phyloP scores from a whole-genome alignment of 306 rosid genomes.

The Casuarina glauca region DNA sequence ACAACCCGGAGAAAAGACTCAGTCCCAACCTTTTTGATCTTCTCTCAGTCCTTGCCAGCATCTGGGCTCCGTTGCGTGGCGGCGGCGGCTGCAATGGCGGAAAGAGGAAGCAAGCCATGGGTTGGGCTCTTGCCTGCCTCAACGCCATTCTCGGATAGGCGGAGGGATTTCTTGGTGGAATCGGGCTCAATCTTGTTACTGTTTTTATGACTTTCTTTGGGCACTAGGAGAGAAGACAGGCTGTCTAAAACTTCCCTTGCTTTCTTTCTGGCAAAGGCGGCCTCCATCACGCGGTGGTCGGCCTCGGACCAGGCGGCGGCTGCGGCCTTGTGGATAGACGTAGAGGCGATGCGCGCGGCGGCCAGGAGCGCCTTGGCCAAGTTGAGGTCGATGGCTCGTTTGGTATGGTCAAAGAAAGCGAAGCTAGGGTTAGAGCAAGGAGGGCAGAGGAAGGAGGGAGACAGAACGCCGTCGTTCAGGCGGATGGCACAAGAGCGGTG shows the following conservation, averaged over 20 bases:
- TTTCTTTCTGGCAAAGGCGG: constrained; percentile 52
- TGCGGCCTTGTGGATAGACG: constrained; percentile 47
- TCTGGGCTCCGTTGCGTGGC: background rate
- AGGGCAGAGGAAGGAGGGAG: constrained; percentile 49
- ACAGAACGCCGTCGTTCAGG: constrained; percentile 5
- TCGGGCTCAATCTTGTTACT: background rate
- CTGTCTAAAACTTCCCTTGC: constrained; percentile 59
- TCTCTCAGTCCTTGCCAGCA: background rate
- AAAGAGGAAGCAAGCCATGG: constrained; percentile 9
- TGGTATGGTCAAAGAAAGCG: constrained; percentile 34
- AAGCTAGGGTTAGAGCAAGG: constrained; percentile 50
- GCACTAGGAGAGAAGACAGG: constrained; percentile 33
- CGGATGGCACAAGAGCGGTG: constrained; percentile 49
- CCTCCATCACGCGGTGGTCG: constrained; percentile 49
- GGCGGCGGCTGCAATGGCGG: background rate
- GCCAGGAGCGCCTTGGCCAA: constrained; percentile 47
- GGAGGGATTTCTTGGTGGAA: background rate
- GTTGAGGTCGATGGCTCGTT: constrained; percentile 17
- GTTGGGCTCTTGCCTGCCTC: background rate
- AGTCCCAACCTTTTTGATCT: background rate
- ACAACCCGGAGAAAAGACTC: background rate
- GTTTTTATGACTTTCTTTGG: constrained; percentile 27
- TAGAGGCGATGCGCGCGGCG: constrained; percentile 52
- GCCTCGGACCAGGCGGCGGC: constrained; percentile 44
- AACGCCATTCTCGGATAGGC: constrained; percentile 6